These are phyloP conservation scores for Calonectria pteridis DNA, from an alignment of 2,329 filamentous ascomycete genomes.

Conservation along the genomic window DNA sequence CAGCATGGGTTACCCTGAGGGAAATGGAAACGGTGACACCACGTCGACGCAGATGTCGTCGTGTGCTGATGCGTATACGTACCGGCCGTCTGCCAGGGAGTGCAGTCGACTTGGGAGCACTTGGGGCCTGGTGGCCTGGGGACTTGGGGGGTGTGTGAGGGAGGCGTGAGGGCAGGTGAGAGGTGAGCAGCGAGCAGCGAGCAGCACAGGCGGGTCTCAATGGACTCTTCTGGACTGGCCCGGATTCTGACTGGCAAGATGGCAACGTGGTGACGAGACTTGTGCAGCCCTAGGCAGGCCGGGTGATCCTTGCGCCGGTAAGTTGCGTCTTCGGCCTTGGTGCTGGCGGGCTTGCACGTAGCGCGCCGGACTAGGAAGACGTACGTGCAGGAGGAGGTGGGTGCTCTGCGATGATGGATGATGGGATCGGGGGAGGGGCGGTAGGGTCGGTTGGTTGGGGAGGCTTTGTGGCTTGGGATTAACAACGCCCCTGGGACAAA, in stretches of 20 bases:
- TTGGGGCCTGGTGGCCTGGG: not conserved
- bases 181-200: not conserved
- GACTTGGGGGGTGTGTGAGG: not conserved
- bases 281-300: constrained; percentile 7
- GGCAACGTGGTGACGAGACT: constrained; percentile 9
- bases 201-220: not conserved
- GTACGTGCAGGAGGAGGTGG: constrained; percentile 8
- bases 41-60: constrained; percentile 12
- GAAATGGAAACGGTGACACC: constrained; percentile 20
- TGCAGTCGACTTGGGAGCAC: not conserved
- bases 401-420: constrained; percentile 16
- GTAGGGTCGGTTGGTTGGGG: constrained; percentile 10
- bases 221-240: constrained; percentile 6
- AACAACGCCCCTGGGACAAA: not conserved
- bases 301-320: not conserved
- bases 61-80: constrained; percentile 13
- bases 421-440: constrained; percentile 21
- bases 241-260: constrained; percentile 7
- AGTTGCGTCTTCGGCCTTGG: constrained; percentile 13
- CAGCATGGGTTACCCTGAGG: constrained; percentile 15
- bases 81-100: not conserved
- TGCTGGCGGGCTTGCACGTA: constrained; percentile 3
- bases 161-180: not conserved
- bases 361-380: not conserved
- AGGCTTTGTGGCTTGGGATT: constrained; percentile 3